Percentiles rank a stretch among this genome's conserved stretches.
These are phyloP conservation scores for Epichloe bromicola DNA, from an alignment of 2,329 filamentous ascomycete species.

Conservation along the genomic window DNA sequence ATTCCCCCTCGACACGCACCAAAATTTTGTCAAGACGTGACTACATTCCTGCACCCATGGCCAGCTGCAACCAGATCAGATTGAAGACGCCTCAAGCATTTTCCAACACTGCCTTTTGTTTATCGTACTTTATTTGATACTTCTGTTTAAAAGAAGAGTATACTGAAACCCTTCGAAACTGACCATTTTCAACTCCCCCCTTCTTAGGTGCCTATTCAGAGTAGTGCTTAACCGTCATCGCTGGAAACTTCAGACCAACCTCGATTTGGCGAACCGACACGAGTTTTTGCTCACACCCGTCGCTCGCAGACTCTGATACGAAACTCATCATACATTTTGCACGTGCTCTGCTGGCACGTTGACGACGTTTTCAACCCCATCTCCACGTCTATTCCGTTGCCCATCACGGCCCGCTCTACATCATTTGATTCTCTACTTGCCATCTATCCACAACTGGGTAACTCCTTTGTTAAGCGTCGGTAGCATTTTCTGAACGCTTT, in stretches of 20 bases:
- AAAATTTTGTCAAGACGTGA: neutral
- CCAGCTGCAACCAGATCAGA: neutral
- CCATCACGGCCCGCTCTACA: slow-evolving; percentile 24
- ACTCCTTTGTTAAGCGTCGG: slow-evolving; percentile 12
- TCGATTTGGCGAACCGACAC: slow-evolving; percentile 1
- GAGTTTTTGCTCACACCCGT: neutral
- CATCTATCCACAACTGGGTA: slow-evolving; percentile 13
- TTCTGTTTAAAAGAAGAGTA: neutral
- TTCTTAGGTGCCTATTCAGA: slow-evolving; percentile 1
- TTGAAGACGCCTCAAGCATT: slow-evolving; percentile 15
- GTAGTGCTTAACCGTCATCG: neutral
- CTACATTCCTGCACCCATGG: neutral
- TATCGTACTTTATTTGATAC: neutral
- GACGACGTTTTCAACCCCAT: neutral
- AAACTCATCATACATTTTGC: neutral
- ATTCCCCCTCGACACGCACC: neutral
- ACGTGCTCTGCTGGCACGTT: neutral
- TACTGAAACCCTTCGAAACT: neutral
- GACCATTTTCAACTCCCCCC: neutral
- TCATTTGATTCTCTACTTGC: slow-evolving; percentile 16
- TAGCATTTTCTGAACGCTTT: slow-evolving; percentile 16
- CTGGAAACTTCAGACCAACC: slow-evolving; percentile 1
- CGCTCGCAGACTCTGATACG: neutral
- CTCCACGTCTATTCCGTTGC: slow-evolving; percentile 13
- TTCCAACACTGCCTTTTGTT: slow-evolving; percentile 10